These are phyloP conservation scores for Otatea glauca DNA, from an alignment of 176 grass and related monocot genomes.

Conservation along the genomic window DNA sequence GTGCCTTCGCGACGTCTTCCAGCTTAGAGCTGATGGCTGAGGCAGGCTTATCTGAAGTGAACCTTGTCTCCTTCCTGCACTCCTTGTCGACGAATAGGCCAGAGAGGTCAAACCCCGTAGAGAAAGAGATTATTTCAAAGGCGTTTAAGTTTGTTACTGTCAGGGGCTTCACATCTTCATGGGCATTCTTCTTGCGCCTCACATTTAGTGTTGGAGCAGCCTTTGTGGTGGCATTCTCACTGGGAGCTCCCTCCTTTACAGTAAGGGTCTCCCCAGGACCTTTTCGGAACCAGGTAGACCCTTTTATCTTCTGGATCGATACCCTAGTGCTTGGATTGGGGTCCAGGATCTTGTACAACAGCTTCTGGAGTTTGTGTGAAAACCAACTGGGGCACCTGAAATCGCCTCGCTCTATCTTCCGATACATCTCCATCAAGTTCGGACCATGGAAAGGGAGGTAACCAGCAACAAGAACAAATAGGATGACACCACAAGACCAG, in stretches of 20 bases:
- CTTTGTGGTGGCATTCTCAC: slow-evolving; percentile 29
- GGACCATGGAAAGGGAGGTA: slow-evolving; percentile 76
- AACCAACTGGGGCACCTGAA: slow-evolving; percentile 78
- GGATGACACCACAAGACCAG: slow-evolving; percentile 87
- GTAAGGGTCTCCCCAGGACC: slow-evolving; percentile 44
- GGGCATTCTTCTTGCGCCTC: slow-evolving; percentile 35
- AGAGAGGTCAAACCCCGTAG: slow-evolving; percentile 71
- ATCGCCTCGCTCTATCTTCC: slow-evolving; percentile 66
- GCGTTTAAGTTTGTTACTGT: slow-evolving; percentile 64
- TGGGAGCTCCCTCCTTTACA: slow-evolving; percentile 42
- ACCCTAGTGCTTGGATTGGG: slow-evolving; percentile 71
- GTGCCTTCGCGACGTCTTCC: slow-evolving; percentile 53
- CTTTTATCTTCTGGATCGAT: slow-evolving; percentile 75
- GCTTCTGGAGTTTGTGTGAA: slow-evolving; percentile 65
- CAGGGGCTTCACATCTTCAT: slow-evolving; percentile 48
- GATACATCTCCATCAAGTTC: slow-evolving; percentile 87
- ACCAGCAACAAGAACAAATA: slow-evolving; percentile 74
- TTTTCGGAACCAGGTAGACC: slow-evolving; percentile 78
- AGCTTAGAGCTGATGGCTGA: slow-evolving; percentile 58
- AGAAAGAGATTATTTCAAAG: slow-evolving; percentile 84
- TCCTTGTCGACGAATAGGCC: slow-evolving; percentile 61
- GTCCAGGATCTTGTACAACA: slow-evolving; percentile 69
- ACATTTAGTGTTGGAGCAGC: background rate
- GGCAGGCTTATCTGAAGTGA: slow-evolving; percentile 77
- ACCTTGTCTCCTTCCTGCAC: slow-evolving; percentile 60